Evolutionary conservation across 371 early-diverging fungal genomes (phyloP).

Genomic region (Syncephalastrum monosporum): DNA sequence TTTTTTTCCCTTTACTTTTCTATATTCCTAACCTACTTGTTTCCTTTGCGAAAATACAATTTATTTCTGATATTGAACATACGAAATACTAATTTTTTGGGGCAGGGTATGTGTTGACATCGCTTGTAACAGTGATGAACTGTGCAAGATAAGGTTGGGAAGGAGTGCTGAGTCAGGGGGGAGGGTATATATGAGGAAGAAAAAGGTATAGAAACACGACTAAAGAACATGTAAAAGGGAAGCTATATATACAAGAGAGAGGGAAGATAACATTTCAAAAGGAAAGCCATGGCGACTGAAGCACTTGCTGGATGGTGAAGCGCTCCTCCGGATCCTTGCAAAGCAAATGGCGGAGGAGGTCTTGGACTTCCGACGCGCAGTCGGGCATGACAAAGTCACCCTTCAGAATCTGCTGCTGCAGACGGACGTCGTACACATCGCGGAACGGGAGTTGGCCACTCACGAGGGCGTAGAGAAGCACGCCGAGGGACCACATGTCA

Average conservation of each 20-base stretch:
- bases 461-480: constrained; percentile 72
- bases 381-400: constrained; percentile 46
- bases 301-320: constrained; percentile 19
- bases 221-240: background rate
- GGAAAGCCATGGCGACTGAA: constrained; percentile 32
- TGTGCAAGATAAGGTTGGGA: constrained; percentile 2
- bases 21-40: no score
- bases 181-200: no score
- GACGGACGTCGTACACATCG: constrained; percentile 71
- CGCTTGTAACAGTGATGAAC: background rate
- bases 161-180: background rate
- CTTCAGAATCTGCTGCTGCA: constrained; percentile 65
- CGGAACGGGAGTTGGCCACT: constrained; percentile 74
- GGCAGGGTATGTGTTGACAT: background rate
- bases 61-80: no score
- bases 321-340: constrained; percentile 22
- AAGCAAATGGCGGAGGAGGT: constrained; percentile 26
- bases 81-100: no score
- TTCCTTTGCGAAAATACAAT: no score
- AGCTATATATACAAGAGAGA: constrained; percentile 8
- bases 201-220: no score
- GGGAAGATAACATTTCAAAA: background rate
- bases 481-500: constrained; percentile 87
- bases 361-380: constrained; percentile 19
- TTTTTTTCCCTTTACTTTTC: no score